Evolutionary conservation across 179 eudicot genomes (phyloP).

Genomic region (Beta lomatogona): DNA sequence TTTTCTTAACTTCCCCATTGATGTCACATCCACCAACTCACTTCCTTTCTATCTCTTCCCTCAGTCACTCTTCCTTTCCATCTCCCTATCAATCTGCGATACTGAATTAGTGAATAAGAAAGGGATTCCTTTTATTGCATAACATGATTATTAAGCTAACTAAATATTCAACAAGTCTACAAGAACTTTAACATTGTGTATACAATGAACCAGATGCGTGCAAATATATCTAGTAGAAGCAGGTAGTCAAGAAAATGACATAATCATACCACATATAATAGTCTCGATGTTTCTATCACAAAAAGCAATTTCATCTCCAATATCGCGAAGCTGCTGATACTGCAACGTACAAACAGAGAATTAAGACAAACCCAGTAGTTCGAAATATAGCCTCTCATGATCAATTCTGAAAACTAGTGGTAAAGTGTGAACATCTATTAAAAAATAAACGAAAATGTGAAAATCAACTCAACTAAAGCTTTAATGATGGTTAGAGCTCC

Average conservation of each 20-base stretch:
- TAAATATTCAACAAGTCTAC: not conserved
- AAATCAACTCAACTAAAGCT: not conserved
- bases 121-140: too few species aligned
- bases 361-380: constrained; percentile 16
- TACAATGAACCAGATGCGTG: not conserved
- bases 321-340: constrained; percentile 46
- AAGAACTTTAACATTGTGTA: not conserved
- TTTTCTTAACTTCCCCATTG: too few species aligned
- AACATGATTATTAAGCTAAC: not conserved
- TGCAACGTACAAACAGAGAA: constrained; percentile 32
- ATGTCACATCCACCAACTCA: too few species aligned
- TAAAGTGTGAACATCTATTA: not conserved
- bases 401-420: not conserved
- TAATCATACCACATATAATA: constrained; percentile 48
- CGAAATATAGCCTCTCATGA: constrained; percentile 1
- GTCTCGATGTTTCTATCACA: constrained; percentile 55
- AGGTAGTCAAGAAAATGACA: constrained; percentile 1
- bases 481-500: not conserved
- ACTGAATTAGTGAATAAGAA: too few species aligned
- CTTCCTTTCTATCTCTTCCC: too few species aligned
- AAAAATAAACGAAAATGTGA: not conserved
- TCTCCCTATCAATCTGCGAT: too few species aligned
- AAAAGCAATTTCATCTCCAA: constrained; percentile 50
- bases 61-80: too few species aligned
- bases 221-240: not conserved